Evolutionary conservation across 2,329 filamentous ascomycete genomes (phyloP).

Genomic region (Curvularia sp.): DNA sequence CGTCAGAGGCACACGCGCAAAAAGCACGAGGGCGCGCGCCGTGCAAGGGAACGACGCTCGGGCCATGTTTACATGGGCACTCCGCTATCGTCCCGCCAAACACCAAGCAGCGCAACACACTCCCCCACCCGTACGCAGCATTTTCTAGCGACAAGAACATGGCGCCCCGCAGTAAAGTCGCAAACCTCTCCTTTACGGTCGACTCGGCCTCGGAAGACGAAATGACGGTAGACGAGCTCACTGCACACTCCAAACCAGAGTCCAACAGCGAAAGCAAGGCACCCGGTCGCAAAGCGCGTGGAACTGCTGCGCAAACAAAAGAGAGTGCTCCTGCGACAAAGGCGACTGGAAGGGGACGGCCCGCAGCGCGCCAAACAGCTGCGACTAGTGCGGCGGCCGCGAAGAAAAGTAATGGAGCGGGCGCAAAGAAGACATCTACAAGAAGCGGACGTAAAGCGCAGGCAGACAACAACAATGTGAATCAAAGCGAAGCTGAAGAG

Average conservation of each 20-base stretch:
- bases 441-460: slow-evolving; percentile 51
- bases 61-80: slow-evolving; percentile 14
- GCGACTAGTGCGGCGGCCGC: slow-evolving; percentile 42
- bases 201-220: slow-evolving; percentile 53
- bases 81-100: slow-evolving; percentile 14
- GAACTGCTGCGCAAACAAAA: slow-evolving; percentile 37
- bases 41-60: slow-evolving; percentile 8
- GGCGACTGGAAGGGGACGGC: slow-evolving; percentile 46
- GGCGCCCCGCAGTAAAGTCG: slow-evolving; percentile 42
- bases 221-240: slow-evolving; percentile 45
- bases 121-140: neutral
- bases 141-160: slow-evolving; percentile 25
- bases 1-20: neutral
- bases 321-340: slow-evolving; percentile 35
- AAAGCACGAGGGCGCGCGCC: neutral
- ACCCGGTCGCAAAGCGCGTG: slow-evolving; percentile 45
- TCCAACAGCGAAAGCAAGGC: slow-evolving; percentile 51
- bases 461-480: slow-evolving; percentile 50
- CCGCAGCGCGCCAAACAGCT: slow-evolving; percentile 48
- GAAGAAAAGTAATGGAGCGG: slow-evolving; percentile 47
- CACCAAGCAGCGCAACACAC: slow-evolving; percentile 12
- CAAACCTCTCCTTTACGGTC: slow-evolving; percentile 49
- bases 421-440: slow-evolving; percentile 46
- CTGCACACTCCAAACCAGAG: slow-evolving; percentile 49
- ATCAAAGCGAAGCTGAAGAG: slow-evolving; percentile 55